Base-by-base conservation (phyloP, 441 rosid species). In the Iberis amara region DNA sequence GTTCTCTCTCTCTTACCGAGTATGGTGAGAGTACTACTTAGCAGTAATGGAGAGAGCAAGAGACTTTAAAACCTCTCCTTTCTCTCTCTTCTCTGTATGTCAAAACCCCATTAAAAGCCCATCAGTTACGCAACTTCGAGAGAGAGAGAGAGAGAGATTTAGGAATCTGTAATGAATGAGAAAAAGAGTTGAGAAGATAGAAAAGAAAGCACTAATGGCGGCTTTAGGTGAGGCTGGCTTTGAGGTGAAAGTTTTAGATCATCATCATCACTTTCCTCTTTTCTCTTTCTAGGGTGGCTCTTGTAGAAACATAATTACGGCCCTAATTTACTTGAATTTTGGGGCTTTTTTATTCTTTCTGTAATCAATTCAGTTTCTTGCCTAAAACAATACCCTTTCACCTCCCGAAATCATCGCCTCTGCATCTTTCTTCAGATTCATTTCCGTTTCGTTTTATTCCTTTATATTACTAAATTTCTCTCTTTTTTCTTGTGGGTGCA, bases 161-260 rank as follows among this genome's bases (percentile, higher is more conserved):
- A 9, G 38, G 64, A 65, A 65, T 65, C 60, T 65, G 70, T 65
- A 65, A 39, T 59, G 70, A 65, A 65, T 65, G 70, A 47, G 59
- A 39, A 43, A 61, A 56, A 43, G 61, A 30, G 33, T 6, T 27
- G 35, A 11, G 24, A 44, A 26, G 37, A 3, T 9, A 27, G 12
- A 8, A 38, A 4, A 42, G 7, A 31, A 36, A 39, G 26, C 70
- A 58, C 39, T 58, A 65, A 65, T 18, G 21, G 21, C 21, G 21
- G 21, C 21, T 18, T 18, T 18, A 18, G 21, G 21, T 18, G 21
- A 18, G 21, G 21, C 21, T 18, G 21, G 21, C 21, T 18, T 18
- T 18, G 21, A 18, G 21, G 21, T 18, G 52, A 57, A n/a, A n/a
- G n/a, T n/a, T n/a, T n/a, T n/a, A n/a, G n/a, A n/a, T n/a, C n/a